phyloP scores from a whole-genome alignment of 305 asterid species.

The Fraxinus xanthoxyloides region DNA sequence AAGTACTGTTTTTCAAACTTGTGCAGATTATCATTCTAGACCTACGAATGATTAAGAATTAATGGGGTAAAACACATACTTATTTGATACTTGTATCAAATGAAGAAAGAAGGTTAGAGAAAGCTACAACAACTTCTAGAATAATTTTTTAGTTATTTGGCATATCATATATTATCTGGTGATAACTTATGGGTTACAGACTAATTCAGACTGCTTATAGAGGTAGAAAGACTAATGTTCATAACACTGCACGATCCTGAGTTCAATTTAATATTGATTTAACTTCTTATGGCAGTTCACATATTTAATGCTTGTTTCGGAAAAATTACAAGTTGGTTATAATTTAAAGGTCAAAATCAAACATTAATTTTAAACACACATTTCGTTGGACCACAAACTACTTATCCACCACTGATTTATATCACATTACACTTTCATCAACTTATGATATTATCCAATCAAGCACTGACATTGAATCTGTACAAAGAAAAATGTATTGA shows the following conservation, averaged over 20 bases:
- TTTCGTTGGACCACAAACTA: neutral
- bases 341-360: too few relatives aligned
- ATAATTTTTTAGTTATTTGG: neutral
- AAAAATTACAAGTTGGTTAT: neutral
- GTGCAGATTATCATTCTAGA: neutral
- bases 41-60: neutral
- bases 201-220: neutral
- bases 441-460: neutral
- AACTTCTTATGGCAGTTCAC: neutral
- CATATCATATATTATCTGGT: neutral
- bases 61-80: neutral
- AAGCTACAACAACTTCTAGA: neutral
- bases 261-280: neutral
- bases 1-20: constrained; percentile 6
- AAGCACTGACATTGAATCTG: neutral
- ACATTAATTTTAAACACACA: too few relatives aligned
- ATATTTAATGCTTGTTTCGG: too few relatives aligned
- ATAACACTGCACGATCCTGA: neutral
- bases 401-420: neutral
- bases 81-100: too few relatives aligned
- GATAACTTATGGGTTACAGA: neutral
- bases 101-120: neutral
- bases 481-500: neutral
- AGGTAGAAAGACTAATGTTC: neutral
- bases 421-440: neutral